Conservation (phyloP, 352 stramenopile genomes). For the Globisporangium splendens region DNA sequence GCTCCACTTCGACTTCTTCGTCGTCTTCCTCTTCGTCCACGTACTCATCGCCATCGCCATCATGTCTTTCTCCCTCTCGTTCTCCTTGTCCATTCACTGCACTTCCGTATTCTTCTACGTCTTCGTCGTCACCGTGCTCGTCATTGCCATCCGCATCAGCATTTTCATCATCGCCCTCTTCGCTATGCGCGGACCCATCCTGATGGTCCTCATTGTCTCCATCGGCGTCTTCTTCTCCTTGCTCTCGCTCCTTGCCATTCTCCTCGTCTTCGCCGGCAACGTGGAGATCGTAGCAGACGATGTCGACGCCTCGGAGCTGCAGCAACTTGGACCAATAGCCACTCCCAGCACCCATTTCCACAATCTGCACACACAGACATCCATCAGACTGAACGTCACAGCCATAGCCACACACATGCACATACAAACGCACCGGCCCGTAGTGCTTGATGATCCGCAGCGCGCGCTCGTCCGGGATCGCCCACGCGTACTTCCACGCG, state of each 20-base stretch:
- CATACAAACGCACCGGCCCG: constrained; percentile 41
- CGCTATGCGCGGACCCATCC: constrained; percentile 20
- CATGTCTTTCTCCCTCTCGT: no score
- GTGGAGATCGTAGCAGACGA: constrained; percentile 86
- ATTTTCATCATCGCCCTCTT: constrained; percentile 21
- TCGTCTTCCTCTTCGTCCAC: constrained; percentile 54
- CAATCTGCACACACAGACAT: constrained; percentile 63
- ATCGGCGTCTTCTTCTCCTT: constrained; percentile 19
- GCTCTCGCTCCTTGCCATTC: constrained; percentile 13
- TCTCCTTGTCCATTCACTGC: constrained; percentile 16
- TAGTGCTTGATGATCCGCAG: constrained; percentile 92
- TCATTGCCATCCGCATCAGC: background rate
- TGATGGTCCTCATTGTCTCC: constrained; percentile 17
- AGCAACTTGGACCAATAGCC: constrained; percentile 86
- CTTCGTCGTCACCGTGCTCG: constrained; percentile 19
- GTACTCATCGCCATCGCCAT: no score
- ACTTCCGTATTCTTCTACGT: constrained; percentile 24
- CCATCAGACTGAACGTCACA: background rate
- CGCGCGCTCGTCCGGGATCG: constrained; percentile 85
- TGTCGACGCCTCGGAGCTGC: constrained; percentile 73
- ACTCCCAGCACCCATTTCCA: constrained; percentile 89
- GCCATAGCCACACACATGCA: no score
- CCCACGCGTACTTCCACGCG: constrained; percentile 90
- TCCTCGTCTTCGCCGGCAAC: constrained; percentile 52
- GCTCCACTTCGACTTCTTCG: constrained; percentile 73